These are phyloP conservation scores for Phytophthora boehmeriae DNA, from an alignment of 352 stramenopile species.

Conservation along the genomic window DNA sequence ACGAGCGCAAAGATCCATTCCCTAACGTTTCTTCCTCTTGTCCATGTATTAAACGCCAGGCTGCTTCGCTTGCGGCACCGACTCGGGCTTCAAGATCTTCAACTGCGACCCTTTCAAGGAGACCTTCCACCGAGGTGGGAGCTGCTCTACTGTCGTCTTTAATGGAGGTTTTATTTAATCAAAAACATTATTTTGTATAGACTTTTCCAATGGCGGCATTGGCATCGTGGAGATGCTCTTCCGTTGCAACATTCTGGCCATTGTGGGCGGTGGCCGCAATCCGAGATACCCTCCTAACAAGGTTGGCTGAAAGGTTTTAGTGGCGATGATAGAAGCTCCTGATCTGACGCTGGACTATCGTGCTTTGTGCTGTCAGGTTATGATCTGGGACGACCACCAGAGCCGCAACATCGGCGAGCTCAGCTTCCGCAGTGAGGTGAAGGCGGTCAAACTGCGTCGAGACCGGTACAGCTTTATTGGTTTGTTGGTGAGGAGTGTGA, in stretches of 20 bases:
- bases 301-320: slow-evolving; percentile 31
- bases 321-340: no score
- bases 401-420: slow-evolving; percentile 98
- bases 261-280: slow-evolving; percentile 92
- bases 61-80: slow-evolving; percentile 95
- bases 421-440: slow-evolving; percentile 97
- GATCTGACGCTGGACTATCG: neutral
- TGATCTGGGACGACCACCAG: slow-evolving; percentile 99
- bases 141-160: neutral
- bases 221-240: slow-evolving; percentile 99
- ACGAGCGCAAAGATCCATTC: neutral
- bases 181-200: slow-evolving; percentile 33
- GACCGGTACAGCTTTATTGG: slow-evolving; percentile 71
- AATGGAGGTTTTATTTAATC: neutral
- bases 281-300: slow-evolving; percentile 97
- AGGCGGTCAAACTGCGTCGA: slow-evolving; percentile 94
- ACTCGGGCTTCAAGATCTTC: slow-evolving; percentile 98
- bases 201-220: slow-evolving; percentile 96
- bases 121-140: slow-evolving; percentile 92
- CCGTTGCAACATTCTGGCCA: slow-evolving; percentile 97
- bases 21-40: neutral
- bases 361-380: slow-evolving; percentile 74
- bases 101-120: slow-evolving; percentile 98
- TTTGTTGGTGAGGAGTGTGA: neutral
- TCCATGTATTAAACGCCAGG: slow-evolving; percentile 40